These are phyloP conservation scores for Aphanomyces euteiches DNA, from an alignment of 352 stramenopile genomes.

Conservation along the genomic window DNA sequence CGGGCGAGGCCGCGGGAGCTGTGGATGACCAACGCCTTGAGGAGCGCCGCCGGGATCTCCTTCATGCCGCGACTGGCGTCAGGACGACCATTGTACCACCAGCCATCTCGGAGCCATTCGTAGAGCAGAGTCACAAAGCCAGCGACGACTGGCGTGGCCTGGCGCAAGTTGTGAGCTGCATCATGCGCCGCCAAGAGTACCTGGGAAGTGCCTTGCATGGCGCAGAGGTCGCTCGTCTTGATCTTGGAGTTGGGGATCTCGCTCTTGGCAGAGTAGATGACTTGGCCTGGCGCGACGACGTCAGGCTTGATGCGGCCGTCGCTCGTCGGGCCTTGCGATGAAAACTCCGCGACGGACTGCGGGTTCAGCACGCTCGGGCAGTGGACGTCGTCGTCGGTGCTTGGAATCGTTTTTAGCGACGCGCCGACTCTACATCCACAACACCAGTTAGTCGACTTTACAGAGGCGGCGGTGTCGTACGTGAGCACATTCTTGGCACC, in stretches of 20 bases:
- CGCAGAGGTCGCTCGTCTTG: slow-evolving; percentile 58
- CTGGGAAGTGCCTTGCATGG: slow-evolving; percentile 73
- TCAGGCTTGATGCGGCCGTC: slow-evolving; percentile 86
- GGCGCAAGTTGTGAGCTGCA: background rate
- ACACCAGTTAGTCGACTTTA: background rate
- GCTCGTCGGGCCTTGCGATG: slow-evolving; percentile 68
- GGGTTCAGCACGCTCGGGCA: slow-evolving; percentile 68
- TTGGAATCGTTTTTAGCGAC: slow-evolving; percentile 54
- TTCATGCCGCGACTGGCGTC: slow-evolving; percentile 53
- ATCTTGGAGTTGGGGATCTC: slow-evolving; percentile 47
- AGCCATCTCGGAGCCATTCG: slow-evolving; percentile 75
- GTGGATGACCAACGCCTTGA: slow-evolving; percentile 81
- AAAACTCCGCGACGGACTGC: slow-evolving; percentile 77
- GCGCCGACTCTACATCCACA: slow-evolving; percentile 44
- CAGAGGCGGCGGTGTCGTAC: background rate
- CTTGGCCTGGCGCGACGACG: slow-evolving; percentile 79
- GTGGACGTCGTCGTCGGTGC: slow-evolving; percentile 43
- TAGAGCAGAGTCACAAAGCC: slow-evolving; percentile 66
- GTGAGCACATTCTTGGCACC: slow-evolving; percentile 82
- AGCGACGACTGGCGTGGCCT: slow-evolving; percentile 63
- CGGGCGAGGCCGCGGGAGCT: slow-evolving; percentile 55
- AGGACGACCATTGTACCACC: slow-evolving; percentile 63
- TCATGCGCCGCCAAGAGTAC: background rate
- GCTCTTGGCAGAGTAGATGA: slow-evolving; percentile 71
- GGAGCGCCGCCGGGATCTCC: slow-evolving; percentile 54